Conservation (phyloP, 73 alveolate species). For the Tetrahymena malaccensis region DNA sequence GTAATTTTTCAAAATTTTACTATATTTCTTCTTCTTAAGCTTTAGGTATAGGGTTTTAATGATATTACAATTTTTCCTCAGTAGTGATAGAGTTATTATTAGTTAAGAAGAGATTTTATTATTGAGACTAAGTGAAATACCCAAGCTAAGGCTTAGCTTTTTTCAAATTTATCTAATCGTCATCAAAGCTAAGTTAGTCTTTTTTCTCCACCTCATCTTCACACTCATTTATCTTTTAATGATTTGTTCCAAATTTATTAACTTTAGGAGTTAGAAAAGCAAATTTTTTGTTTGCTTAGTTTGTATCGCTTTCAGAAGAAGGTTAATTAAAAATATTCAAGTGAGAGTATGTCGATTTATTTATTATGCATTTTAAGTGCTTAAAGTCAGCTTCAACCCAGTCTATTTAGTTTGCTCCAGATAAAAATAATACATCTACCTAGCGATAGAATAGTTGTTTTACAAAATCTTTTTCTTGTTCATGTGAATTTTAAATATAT, state of each 20-base stretch:
- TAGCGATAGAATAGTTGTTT: neutral
- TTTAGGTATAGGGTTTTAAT: neutral
- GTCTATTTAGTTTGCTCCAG: neutral
- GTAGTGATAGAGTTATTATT: neutral
- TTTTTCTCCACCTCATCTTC: neutral
- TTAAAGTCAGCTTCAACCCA: neutral
- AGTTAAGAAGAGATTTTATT: neutral
- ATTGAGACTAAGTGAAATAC: neutral
- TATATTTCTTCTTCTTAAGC: neutral
- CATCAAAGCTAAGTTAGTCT: neutral
- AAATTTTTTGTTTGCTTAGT: neutral
- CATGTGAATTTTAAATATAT: neutral
- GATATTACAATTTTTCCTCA: neutral
- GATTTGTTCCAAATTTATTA: neutral
- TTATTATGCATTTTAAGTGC: neutral
- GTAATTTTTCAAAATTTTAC: neutral
- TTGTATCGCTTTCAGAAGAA: neutral
- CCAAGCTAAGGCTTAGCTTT: neutral
- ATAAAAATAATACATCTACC: neutral
- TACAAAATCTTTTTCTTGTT: neutral
- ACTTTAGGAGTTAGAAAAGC: neutral
- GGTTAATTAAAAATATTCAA: neutral
- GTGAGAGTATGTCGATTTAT: neutral
- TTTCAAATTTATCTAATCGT: neutral
- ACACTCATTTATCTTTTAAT: neutral